Percentiles rank a stretch among this genome's conserved stretches.
Evolutionary conservation across 176 grass and related monocot species (phyloP).

Genomic region (Melocanna baccifera): DNA sequence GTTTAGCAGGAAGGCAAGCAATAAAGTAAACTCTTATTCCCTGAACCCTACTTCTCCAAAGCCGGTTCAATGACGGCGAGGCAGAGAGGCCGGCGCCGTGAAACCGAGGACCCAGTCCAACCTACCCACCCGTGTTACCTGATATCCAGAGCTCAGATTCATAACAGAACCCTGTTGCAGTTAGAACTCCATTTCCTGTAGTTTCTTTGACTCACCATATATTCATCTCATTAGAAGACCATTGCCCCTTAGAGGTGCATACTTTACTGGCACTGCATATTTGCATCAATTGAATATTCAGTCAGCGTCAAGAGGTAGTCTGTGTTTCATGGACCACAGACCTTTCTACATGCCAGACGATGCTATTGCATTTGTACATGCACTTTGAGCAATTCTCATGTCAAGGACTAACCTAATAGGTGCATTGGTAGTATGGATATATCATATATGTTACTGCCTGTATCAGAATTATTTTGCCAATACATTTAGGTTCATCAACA

Average conservation of each 20-base stretch:
- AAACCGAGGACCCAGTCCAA: no score
- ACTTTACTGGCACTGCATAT: neutral
- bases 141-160: no score
- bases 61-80: no score
- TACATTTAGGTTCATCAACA: neutral
- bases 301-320: neutral
- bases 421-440: neutral
- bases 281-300: constrained; percentile 6
- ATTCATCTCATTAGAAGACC: neutral
- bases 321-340: neutral
- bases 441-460: neutral
- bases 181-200: neutral
- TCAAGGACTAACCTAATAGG: neutral
- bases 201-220: neutral
- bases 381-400: constrained; percentile 1
- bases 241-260: neutral
- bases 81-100: no score
- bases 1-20: no score
- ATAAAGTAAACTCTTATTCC: no score
- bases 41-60: no score
- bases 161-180: constrained; percentile 2
- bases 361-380: neutral
- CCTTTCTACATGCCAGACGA: neutral
- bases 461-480: neutral
- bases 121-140: no score